These are phyloP conservation scores for Alternaria sp. DNA, from an alignment of 2,329 filamentous ascomycete species.

Conservation along the genomic window DNA sequence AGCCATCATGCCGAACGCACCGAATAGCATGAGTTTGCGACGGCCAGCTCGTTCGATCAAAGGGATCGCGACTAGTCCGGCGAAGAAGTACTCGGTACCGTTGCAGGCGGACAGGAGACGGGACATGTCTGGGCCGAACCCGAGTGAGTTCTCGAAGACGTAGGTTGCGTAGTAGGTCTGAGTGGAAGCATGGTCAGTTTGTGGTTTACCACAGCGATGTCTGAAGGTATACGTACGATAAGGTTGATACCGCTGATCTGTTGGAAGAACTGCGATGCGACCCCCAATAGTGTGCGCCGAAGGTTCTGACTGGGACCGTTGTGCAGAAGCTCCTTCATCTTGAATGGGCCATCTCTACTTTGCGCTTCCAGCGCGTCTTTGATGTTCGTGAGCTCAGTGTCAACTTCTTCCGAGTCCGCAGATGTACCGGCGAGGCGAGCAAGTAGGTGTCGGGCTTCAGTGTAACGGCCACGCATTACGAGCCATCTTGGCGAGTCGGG, in stretches of 20 bases:
- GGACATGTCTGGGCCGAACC: constrained; percentile 50
- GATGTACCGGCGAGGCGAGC: constrained; percentile 12
- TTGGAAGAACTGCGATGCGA: constrained; percentile 57
- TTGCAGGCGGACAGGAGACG: constrained; percentile 49
- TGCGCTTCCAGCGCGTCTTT: constrained; percentile 50
- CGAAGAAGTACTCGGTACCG: constrained; percentile 52
- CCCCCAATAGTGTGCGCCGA: constrained; percentile 51
- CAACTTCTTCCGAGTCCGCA: constrained; percentile 32
- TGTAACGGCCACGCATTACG: constrained; percentile 55
- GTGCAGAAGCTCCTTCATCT: constrained; percentile 46
- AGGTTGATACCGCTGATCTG: constrained; percentile 44
- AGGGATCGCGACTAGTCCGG: constrained; percentile 48
- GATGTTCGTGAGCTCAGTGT: constrained; percentile 45
- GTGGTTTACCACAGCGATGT: neutral
- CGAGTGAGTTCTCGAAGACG: constrained; percentile 56
- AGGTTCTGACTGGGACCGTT: constrained; percentile 54
- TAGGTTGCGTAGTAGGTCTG: constrained; percentile 39
- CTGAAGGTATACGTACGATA: constrained; percentile 7
- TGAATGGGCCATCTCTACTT: constrained; percentile 44
- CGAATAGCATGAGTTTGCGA: constrained; percentile 40
- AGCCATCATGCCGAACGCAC: constrained; percentile 29
- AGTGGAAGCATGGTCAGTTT: neutral
- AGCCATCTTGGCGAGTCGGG: constrained; percentile 54
- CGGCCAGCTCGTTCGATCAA: constrained; percentile 47
- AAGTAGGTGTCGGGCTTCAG: constrained; percentile 35